Percentiles rank a stretch among this genome's conserved stretches.
Conservation (phyloP, 164 flowering plant species). For the Saururus chinensis region DNA sequence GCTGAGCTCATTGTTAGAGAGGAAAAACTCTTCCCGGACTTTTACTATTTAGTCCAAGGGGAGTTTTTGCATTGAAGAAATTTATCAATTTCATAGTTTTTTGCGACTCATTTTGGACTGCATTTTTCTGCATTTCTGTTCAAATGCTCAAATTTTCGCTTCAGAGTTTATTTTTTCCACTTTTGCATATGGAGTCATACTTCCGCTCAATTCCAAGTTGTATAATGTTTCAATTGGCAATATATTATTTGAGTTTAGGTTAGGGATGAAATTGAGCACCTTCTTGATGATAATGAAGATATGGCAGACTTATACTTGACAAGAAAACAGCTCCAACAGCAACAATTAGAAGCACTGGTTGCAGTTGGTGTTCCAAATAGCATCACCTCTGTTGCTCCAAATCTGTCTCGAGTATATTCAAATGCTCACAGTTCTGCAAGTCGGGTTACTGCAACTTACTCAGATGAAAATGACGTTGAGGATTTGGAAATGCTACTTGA, state of each 20-base stretch:
- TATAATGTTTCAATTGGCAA: not conserved
- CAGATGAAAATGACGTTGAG: conserved; percentile 75
- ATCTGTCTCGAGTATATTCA: conserved; percentile 41
- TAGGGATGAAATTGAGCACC: conserved; percentile 94
- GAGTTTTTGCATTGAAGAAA: too few relatives aligned
- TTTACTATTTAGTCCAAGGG: too few relatives aligned
- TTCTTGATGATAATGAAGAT: conserved; percentile 90
- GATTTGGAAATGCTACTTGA: conserved; percentile 97
- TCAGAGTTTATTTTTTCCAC: too few relatives aligned
- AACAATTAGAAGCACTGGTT: conserved; percentile 51
- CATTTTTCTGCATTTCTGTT: too few relatives aligned
- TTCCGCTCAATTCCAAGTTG: not conserved
- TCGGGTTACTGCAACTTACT: conserved; percentile 37
- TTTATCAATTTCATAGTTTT: too few relatives aligned
- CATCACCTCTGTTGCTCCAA: conserved; percentile 19
- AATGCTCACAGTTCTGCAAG: conserved; percentile 54
- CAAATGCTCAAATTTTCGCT: too few relatives aligned
- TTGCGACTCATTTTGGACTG: too few relatives aligned
- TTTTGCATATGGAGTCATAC: not conserved
- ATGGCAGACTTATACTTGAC: conserved; percentile 90
- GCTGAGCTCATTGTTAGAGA: too few relatives aligned
- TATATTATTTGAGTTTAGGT: conserved; percentile 36
- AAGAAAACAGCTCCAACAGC: conserved; percentile 74
- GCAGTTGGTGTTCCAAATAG: conserved; percentile 39
- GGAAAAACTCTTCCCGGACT: too few relatives aligned